Evolutionary conservation across 179 eudicot genomes (phyloP).

Genomic region (Drosera spatulata): DNA sequence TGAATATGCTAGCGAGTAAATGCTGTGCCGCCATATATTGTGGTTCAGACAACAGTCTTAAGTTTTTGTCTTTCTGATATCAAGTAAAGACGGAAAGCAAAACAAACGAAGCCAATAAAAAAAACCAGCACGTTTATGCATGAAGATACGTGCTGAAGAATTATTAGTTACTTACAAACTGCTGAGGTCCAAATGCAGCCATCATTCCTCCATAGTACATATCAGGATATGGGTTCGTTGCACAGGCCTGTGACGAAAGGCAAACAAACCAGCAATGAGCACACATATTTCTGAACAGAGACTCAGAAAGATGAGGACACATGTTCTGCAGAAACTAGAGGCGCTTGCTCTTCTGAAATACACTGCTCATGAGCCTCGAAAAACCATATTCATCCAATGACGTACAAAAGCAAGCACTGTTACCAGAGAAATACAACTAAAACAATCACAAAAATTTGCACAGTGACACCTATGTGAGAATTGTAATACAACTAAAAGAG

Average conservation of each 20-base stretch:
- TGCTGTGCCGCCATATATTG: too few species aligned
- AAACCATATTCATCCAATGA: too few species aligned
- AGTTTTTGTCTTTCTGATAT: too few species aligned
- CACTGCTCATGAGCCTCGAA: too few species aligned
- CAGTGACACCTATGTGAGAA: too few species aligned
- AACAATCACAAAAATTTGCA: neutral
- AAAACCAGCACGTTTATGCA: neutral
- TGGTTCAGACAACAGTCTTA: too few species aligned
- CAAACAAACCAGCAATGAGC: neutral
- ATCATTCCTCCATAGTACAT: constrained; percentile 81
- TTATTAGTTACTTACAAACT: constrained; percentile 43
- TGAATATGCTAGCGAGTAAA: too few species aligned
- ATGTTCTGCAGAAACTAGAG: too few species aligned
- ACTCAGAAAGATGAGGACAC: too few species aligned
- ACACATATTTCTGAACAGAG: too few species aligned
- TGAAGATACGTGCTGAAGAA: neutral
- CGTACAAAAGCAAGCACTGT: neutral
- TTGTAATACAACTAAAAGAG: neutral
- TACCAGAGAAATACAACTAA: neutral
- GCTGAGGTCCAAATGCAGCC: constrained; percentile 77
- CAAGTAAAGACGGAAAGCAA: neutral
- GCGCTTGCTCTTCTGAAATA: too few species aligned
- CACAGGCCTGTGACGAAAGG: constrained; percentile 47
- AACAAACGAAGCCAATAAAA: neutral
- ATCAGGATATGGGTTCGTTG: constrained; percentile 62